Evolutionary conservation across 1,139 yeast species (phyloP).

Genomic region (Taphrina populina): DNA sequence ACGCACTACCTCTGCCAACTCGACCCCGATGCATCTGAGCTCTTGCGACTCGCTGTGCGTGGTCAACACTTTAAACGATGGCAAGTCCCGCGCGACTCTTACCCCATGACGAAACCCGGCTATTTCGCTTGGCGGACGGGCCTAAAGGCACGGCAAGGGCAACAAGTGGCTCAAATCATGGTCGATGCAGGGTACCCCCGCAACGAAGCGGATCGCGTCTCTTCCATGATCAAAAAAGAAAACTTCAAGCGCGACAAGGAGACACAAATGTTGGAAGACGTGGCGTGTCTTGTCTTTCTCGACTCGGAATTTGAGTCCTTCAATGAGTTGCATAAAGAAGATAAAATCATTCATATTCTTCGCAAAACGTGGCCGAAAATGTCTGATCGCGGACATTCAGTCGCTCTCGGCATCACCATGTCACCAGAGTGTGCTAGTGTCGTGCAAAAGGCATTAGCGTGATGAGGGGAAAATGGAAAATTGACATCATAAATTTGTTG

Average conservation of each 20-base stretch:
- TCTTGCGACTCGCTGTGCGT: slow-evolving; percentile 23
- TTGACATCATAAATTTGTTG: no score
- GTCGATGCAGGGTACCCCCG: slow-evolving; percentile 4
- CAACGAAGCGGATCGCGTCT: slow-evolving; percentile 3
- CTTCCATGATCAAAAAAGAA: slow-evolving; percentile 14
- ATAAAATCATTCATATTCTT: slow-evolving; percentile 14
- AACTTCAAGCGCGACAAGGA: slow-evolving; percentile 11
- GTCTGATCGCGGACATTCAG: slow-evolving; percentile 15
- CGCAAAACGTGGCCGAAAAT: slow-evolving; percentile 28
- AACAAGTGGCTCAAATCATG: not conserved
- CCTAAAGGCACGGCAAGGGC: slow-evolving; percentile 23
- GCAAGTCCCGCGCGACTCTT: slow-evolving; percentile 21
- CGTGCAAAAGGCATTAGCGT: slow-evolving; percentile 4
- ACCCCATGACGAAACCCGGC: slow-evolving; percentile 27
- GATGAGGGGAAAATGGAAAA: no score
- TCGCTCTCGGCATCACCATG: slow-evolving; percentile 16
- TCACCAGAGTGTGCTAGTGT: slow-evolving; percentile 3
- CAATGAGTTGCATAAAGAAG: slow-evolving; percentile 6
- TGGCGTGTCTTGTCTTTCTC: slow-evolving; percentile 24
- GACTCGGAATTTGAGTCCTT: slow-evolving; percentile 15
- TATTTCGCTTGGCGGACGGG: slow-evolving; percentile 28
- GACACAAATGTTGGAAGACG: slow-evolving; percentile 25
- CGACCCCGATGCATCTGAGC: slow-evolving; percentile 12
- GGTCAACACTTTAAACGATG: slow-evolving; percentile 30
- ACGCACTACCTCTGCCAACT: slow-evolving; percentile 8